Conservation (phyloP, 352 stramenopile genomes). For the Phytophthora sp. region DNA sequence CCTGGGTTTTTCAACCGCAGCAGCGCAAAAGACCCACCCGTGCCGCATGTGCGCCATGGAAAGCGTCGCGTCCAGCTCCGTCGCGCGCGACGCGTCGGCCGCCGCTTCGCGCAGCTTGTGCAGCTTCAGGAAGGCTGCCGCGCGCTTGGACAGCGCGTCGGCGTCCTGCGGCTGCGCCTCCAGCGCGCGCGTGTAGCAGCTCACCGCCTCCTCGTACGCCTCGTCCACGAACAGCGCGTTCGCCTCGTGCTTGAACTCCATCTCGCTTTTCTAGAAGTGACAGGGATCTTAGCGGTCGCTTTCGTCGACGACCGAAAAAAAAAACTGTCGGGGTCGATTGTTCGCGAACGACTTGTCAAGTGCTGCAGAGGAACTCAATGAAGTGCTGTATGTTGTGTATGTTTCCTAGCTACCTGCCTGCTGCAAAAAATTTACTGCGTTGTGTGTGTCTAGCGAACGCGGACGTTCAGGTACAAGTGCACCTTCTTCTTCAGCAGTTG, state of each 20-base stretch:
- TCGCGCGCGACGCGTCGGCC: constrained; percentile 54
- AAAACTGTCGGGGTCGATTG: too few relatives aligned
- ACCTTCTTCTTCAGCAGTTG: constrained; percentile 68
- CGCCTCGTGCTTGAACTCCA: constrained; percentile 75
- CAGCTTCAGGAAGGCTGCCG: constrained; percentile 73
- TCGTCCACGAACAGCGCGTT: constrained; percentile 90
- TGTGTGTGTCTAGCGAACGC: constrained; percentile 49
- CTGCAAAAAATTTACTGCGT: constrained; percentile 7
- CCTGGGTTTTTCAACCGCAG: background rate
- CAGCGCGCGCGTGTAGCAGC: constrained; percentile 57
- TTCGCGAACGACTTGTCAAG: too few relatives aligned
- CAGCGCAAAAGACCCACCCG: constrained; percentile 48
- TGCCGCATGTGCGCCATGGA: constrained; percentile 73
- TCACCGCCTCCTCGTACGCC: constrained; percentile 65
- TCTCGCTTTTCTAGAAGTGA: constrained; percentile 23
- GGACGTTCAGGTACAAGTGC: constrained; percentile 88
- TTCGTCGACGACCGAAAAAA: too few relatives aligned
- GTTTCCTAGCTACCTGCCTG: constrained; percentile 5
- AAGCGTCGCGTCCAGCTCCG: constrained; percentile 55
- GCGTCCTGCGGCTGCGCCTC: constrained; percentile 44
- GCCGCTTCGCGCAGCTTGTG: constrained; percentile 60
- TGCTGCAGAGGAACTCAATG: background rate
- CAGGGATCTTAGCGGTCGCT: too few relatives aligned
- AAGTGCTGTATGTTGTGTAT: background rate
- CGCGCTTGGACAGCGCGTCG: constrained; percentile 71